These are phyloP conservation scores for Diaporthe aspalathi DNA, from an alignment of 2,329 filamentous ascomycete species.

Conservation along the genomic window DNA sequence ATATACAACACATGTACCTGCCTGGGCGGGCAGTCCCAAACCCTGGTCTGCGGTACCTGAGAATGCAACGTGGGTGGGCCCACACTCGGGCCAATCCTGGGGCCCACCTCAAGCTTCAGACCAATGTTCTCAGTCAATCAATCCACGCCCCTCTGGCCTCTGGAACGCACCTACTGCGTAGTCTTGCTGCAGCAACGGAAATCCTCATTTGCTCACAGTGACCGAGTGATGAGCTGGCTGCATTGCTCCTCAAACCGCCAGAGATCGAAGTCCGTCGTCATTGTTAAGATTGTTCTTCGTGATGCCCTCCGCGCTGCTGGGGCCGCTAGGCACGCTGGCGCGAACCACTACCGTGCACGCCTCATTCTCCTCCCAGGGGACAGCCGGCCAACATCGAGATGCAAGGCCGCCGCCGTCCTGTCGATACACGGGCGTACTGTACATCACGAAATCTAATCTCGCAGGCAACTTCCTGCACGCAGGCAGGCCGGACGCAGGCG, in stretches of 20 bases:
- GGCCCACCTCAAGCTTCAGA: no score
- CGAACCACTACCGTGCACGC: constrained; percentile 24
- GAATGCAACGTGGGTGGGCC: constrained; percentile 4
- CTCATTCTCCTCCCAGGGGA: background rate
- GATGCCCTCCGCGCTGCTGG: constrained; percentile 15
- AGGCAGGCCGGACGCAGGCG: constrained; percentile 8
- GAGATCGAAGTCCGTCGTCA: no score
- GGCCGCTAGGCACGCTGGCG: constrained; percentile 14
- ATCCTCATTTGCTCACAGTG: constrained; percentile 25
- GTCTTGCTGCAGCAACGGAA: constrained; percentile 8
- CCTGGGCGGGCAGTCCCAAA: background rate
- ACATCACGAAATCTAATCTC: constrained; percentile 25
- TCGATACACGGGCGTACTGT: background rate
- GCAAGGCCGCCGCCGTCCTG: background rate
- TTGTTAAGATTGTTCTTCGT: background rate
- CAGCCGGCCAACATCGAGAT: background rate
- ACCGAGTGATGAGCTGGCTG: no score
- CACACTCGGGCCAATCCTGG: background rate
- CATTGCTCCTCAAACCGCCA: no score
- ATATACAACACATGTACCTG: background rate
- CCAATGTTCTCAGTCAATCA: constrained; percentile 28
- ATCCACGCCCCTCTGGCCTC: no score
- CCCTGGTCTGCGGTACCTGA: constrained; percentile 11
- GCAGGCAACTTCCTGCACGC: constrained; percentile 24
- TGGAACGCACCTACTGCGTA: background rate